These are phyloP conservation scores for Podila horticola DNA, from an alignment of 192 early-diverging fungal species.

Conservation along the genomic window DNA sequence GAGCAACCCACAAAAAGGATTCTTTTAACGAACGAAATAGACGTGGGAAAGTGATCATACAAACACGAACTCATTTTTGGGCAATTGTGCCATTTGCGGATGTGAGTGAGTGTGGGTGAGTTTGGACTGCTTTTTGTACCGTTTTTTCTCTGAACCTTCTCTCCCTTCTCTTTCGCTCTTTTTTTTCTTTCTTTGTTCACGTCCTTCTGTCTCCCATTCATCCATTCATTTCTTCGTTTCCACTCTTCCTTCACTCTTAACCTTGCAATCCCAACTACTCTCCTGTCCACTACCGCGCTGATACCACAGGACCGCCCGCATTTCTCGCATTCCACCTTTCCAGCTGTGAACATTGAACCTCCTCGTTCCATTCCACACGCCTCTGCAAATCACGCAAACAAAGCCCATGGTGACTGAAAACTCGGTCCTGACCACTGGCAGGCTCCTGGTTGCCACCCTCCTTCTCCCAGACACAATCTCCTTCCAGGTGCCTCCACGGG, in stretches of 20 bases:
- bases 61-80: no score
- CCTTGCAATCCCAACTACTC: not conserved
- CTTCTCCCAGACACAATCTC: slow-evolving; percentile 81
- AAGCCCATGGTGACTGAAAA: slow-evolving; percentile 25
- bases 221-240: not conserved
- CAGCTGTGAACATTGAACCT: no score
- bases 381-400: no score
- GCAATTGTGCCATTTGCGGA: no score
- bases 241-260: not conserved
- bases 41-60: no score
- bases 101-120: no score
- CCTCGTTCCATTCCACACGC: no score
- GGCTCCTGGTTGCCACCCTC: slow-evolving; percentile 77
- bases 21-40: no score
- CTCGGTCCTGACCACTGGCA: slow-evolving; percentile 43
- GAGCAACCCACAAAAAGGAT: no score
- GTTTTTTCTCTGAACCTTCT: not conserved
- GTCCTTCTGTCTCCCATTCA: slow-evolving; percentile 11
- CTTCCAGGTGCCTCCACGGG: slow-evolving; percentile 57
- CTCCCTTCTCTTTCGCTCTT: not conserved
- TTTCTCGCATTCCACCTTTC: not conserved
- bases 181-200: slow-evolving; percentile 11
- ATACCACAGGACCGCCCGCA: no score
- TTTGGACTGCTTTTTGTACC: slow-evolving; percentile 2
- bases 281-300: no score